These are phyloP conservation scores for Millerozyma miso DNA, from an alignment of 805 yeast species.

Conservation along the genomic window DNA sequence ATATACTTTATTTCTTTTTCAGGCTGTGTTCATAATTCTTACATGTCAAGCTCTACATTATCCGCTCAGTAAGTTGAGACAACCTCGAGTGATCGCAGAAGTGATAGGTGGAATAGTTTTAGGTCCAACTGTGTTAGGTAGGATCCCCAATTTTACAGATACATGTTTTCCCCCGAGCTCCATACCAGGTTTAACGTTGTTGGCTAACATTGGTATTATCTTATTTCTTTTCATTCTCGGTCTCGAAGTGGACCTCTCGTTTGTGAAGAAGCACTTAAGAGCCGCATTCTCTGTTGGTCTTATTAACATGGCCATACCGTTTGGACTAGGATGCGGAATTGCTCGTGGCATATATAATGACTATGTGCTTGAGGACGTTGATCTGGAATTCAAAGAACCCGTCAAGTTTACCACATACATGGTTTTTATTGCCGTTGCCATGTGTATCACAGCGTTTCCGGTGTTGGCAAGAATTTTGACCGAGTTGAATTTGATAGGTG, in stretches of 20 bases:
- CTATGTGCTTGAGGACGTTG: neutral
- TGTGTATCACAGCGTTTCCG: slow-evolving; percentile 84
- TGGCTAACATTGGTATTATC: slow-evolving; percentile 73
- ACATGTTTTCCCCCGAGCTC: slow-evolving; percentile 64
- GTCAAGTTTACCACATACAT: slow-evolving; percentile 67
- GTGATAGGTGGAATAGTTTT: slow-evolving; percentile 71
- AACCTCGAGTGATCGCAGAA: slow-evolving; percentile 80
- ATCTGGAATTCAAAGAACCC: slow-evolving; percentile 23
- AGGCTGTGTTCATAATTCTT: slow-evolving; percentile 56
- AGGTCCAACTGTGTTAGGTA: slow-evolving; percentile 75
- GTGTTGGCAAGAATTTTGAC: slow-evolving; percentile 76
- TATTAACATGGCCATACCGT: slow-evolving; percentile 71
- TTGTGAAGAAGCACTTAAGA: slow-evolving; percentile 54
- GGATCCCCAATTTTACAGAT: slow-evolving; percentile 59
- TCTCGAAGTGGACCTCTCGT: slow-evolving; percentile 67
- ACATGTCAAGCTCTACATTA: slow-evolving; percentile 57
- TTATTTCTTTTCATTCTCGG: slow-evolving; percentile 75
- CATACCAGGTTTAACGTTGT: slow-evolving; percentile 57
- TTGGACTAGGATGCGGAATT: slow-evolving; percentile 72
- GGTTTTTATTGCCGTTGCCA: slow-evolving; percentile 80
- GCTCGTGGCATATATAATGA: slow-evolving; percentile 63
- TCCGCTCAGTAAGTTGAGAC: slow-evolving; percentile 59
- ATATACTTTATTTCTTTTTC: slow-evolving; percentile 65
- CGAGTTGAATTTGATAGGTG: slow-evolving; percentile 65
- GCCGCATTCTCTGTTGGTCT: slow-evolving; percentile 69